A percentile compares a stretch with the other conserved stretches of the same genome.
phyloP scores from a whole-genome alignment of 2,329 filamentous ascomycete genomes.

The Colletotrichum noveboracense region DNA sequence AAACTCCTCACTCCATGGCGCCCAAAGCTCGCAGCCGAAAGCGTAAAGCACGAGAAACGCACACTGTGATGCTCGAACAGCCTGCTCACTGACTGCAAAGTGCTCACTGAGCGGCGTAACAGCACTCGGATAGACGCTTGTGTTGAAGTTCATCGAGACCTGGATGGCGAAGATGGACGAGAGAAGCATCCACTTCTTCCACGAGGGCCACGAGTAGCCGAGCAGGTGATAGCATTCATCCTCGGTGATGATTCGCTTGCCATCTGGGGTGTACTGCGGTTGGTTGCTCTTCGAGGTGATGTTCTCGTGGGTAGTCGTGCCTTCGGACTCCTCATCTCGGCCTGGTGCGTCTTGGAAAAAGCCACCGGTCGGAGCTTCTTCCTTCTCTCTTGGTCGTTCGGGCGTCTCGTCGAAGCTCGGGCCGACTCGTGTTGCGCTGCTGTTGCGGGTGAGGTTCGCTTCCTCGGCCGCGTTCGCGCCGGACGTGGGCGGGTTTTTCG shows the following conservation, averaged over 20 bases:
- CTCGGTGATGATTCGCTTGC: conserved; percentile 50
- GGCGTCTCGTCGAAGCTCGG: conserved; percentile 1
- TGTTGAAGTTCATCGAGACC: conserved; percentile 62
- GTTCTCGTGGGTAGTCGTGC: neutral
- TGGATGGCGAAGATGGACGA: conserved; percentile 56
- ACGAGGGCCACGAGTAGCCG: conserved; percentile 46
- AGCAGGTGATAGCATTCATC: conserved; percentile 51
- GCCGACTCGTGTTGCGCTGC: neutral
- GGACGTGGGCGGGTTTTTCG: neutral
- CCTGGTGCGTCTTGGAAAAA: conserved; percentile 7
- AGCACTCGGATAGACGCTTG: conserved; percentile 56
- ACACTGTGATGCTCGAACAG: conserved; percentile 51
- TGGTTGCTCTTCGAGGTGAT: neutral
- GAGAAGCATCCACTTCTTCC: conserved; percentile 59
- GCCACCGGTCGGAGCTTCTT: neutral
- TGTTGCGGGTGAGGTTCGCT: neutral
- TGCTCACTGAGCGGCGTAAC: conserved; percentile 48
- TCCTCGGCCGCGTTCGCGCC: neutral
- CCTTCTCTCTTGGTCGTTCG: neutral
- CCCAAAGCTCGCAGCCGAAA: conserved; percentile 57
- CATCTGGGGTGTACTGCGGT: conserved; percentile 21
- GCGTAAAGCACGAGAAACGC: conserved; percentile 57
- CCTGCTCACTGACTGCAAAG: conserved; percentile 50
- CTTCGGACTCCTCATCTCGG: conserved; percentile 7
- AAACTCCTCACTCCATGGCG: conserved; percentile 59